These are phyloP conservation scores for Fusarium nematophilum DNA, from an alignment of 2,329 filamentous ascomycete species.

Conservation along the genomic window DNA sequence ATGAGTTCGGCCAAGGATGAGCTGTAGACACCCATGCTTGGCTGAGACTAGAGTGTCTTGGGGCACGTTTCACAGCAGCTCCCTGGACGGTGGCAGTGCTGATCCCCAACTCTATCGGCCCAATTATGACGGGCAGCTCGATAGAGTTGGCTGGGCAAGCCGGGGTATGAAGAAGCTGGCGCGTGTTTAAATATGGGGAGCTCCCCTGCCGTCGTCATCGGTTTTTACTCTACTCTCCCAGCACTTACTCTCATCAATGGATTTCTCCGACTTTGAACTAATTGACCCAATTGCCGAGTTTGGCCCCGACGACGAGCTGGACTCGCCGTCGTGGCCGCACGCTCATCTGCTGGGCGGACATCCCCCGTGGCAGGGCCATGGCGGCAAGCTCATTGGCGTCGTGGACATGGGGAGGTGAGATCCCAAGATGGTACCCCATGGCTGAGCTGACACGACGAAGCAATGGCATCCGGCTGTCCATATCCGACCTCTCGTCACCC, in stretches of 20 bases:
- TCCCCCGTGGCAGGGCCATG: constrained; percentile 47
- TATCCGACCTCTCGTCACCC: constrained; percentile 57
- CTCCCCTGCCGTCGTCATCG: neutral
- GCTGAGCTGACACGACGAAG: constrained; percentile 49
- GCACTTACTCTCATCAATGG: constrained; percentile 21
- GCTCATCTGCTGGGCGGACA: constrained; percentile 28
- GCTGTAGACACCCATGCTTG: too few relatives aligned
- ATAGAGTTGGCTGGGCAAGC: too few relatives aligned
- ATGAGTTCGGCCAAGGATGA: too few relatives aligned
- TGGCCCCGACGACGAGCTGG: constrained; percentile 28
- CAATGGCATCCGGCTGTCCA: constrained; percentile 80
- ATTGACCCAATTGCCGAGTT: constrained; percentile 40
- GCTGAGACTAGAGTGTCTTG: too few relatives aligned
- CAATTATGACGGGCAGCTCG: too few relatives aligned
- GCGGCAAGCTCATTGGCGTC: constrained; percentile 47
- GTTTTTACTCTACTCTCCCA: constrained; percentile 1
- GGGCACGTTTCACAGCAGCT: too few relatives aligned
- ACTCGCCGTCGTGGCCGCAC: constrained; percentile 6
- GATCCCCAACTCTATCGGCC: too few relatives aligned
- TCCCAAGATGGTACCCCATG: too few relatives aligned
- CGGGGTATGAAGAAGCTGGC: too few relatives aligned
- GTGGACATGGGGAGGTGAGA: constrained; percentile 54
- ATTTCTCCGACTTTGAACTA: constrained; percentile 42
- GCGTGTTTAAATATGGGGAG: neutral
- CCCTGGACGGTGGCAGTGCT: too few relatives aligned